Conservation (phyloP, 352 stramenopile genomes). For the Phytophthora colocasiae region DNA sequence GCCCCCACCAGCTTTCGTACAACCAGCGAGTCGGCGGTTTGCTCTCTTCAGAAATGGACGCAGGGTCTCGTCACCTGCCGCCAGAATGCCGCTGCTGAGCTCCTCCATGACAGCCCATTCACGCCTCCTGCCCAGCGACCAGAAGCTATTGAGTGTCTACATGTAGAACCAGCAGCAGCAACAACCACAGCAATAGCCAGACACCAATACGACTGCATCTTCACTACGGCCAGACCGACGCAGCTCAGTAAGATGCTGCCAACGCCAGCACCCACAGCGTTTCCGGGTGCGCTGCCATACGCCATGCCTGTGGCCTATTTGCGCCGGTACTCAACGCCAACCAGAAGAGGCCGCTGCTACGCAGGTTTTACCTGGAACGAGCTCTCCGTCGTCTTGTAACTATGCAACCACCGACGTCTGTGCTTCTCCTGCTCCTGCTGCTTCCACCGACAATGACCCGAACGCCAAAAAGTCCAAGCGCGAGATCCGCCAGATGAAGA, state of each 20-base stretch:
- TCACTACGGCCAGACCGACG: conserved; percentile 8
- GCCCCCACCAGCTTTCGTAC: conserved; percentile 43
- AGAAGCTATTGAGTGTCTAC: conserved; percentile 29
- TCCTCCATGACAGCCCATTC: conserved; percentile 22
- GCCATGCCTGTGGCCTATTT: conserved; percentile 75
- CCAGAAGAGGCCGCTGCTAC: conserved; percentile 67
- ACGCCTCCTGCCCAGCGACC: conserved; percentile 25
- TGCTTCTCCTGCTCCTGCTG: conserved; percentile 2
- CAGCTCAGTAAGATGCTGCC: conserved; percentile 14
- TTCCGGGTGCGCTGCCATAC: conserved; percentile 53
- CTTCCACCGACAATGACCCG: conserved; percentile 24
- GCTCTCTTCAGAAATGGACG: conserved; percentile 5
- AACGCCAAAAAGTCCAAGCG: conserved; percentile 77
- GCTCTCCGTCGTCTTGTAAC: conserved; percentile 4
- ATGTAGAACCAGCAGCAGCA: not conserved
- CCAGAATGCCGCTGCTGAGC: conserved; percentile 14
- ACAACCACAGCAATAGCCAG: not conserved
- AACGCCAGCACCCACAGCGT: conserved; percentile 8
- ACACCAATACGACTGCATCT: not conserved
- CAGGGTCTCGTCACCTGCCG: conserved; percentile 31
- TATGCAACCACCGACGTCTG: not conserved
- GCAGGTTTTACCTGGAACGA: conserved; percentile 45
- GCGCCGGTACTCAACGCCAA: conserved; percentile 37
- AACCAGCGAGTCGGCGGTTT: conserved; percentile 12
- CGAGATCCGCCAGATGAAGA: conserved; percentile 89